Conservation (phyloP, 495 filamentous ascomycete species). For the Penicillium pancosmium region DNA sequence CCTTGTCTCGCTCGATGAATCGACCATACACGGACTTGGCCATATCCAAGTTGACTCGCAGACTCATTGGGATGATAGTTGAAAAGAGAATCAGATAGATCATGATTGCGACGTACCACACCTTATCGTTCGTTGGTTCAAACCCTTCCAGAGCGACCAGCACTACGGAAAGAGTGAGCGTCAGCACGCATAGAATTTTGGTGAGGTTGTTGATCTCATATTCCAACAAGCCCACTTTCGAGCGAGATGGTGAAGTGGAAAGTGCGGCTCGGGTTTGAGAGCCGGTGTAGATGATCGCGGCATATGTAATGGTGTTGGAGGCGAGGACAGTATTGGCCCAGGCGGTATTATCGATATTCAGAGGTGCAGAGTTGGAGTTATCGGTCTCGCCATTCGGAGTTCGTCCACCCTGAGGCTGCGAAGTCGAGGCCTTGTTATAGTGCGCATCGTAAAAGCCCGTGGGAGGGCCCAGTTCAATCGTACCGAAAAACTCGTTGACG, state of each 20-base stretch:
- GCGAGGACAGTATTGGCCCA: conserved; percentile 99
- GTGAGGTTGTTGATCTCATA: conserved; percentile 98
- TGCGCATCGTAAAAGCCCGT: conserved; percentile 45
- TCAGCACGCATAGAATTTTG: conserved; percentile 91
- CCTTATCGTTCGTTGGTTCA: conserved; percentile 60
- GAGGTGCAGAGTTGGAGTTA: conserved; percentile 59
- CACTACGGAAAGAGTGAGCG: conserved; percentile 80
- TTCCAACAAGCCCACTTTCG: conserved; percentile 90
- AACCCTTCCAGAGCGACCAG: conserved; percentile 89
- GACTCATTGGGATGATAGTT: conserved; percentile 95
- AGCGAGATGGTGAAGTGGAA: conserved; percentile 87
- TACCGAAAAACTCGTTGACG: conserved; percentile 92
- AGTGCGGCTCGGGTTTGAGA: conserved; percentile 92
- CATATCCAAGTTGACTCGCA: conserved; percentile 95
- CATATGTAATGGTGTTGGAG: conserved; percentile 82
- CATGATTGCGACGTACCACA: conserved; percentile 95
- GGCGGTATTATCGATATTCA: conserved; percentile 96
- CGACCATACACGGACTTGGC: conserved; percentile 94
- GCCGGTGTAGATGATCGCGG: conserved; percentile 91
- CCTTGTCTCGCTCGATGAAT: conserved; percentile 90
- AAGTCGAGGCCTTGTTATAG: conserved; percentile 40
- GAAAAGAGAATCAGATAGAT: conserved; percentile 98
- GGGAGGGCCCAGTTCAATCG: conserved; percentile 63
- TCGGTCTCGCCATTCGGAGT: conserved; percentile 28
- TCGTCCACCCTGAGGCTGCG: conserved; percentile 20